Percentiles rank a stretch among this genome's conserved stretches.
Evolutionary conservation across 768 basidiomycete species (phyloP).

Genomic region (Tylopilus plumbeoviolaceoides): DNA sequence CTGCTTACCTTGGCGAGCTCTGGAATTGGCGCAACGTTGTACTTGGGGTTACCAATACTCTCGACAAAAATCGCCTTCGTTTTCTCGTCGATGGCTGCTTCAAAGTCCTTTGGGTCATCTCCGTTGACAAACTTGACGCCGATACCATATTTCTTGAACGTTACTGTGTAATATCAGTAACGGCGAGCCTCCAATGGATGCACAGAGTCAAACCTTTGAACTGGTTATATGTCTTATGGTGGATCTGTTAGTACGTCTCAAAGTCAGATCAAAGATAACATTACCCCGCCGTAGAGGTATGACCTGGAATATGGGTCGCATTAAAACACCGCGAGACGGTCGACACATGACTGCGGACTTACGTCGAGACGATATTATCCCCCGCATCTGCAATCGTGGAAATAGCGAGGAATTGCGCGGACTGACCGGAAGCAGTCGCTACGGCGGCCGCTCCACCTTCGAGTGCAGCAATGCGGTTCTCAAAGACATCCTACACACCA

Average conservation of each 20-base stretch:
- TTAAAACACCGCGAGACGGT: not conserved
- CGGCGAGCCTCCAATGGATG: not conserved
- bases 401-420: constrained; percentile 61
- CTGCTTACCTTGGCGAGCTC: constrained; percentile 49
- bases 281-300: constrained; percentile 56
- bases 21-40: constrained; percentile 50
- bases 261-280: not conserved
- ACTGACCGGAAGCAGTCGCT: constrained; percentile 53
- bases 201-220: constrained; percentile 45
- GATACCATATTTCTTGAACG: constrained; percentile 54
- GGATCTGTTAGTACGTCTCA: not conserved
- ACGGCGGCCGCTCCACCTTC: constrained; percentile 62
- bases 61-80: constrained; percentile 61
- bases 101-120: constrained; percentile 44
- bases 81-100: constrained; percentile 52
- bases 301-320: constrained; percentile 29
- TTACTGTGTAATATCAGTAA: constrained; percentile 31
- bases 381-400: constrained; percentile 47
- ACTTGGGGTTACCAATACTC: constrained; percentile 60
- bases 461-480: constrained; percentile 59
- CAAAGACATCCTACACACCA: constrained; percentile 51
- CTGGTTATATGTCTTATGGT: constrained; percentile 52
- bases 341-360: constrained; percentile 9
- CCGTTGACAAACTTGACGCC: constrained; percentile 48
- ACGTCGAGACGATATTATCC: constrained; percentile 66